Evolutionary conservation across 2,329 filamentous ascomycete species (phyloP).

Genomic region (Bipolaris oryzae): DNA sequence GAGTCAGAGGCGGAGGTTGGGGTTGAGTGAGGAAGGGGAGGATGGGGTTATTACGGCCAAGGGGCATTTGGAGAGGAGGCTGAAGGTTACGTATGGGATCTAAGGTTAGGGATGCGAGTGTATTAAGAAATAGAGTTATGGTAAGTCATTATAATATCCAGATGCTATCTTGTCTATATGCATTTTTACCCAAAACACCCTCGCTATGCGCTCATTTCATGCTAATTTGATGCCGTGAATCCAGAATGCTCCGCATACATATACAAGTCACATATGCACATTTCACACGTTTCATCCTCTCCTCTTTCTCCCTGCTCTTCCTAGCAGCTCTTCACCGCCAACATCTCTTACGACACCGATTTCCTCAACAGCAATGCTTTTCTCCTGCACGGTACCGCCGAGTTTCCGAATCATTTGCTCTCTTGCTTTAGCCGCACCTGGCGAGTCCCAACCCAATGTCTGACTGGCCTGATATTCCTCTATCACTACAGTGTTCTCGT

Average conservation of each 20-base stretch:
- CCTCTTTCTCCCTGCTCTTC: slow-evolving; percentile 35
- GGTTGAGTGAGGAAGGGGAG: slow-evolving; percentile 46
- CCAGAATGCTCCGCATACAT: slow-evolving; percentile 1
- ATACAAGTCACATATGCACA: background rate
- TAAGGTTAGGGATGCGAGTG: background rate
- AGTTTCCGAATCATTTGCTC: slow-evolving; percentile 46
- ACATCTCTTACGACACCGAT: slow-evolving; percentile 47
- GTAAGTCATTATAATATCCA: background rate
- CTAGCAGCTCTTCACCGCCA: slow-evolving; percentile 26
- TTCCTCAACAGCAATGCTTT: slow-evolving; percentile 32
- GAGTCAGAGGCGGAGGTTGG: slow-evolving; percentile 51
- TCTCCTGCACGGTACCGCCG: slow-evolving; percentile 43
- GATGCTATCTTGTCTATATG: background rate
- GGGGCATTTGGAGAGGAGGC: slow-evolving; percentile 63
- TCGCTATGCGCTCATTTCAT: slow-evolving; percentile 22
- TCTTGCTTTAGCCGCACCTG: slow-evolving; percentile 41
- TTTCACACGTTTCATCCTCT: slow-evolving; percentile 21
- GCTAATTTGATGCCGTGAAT: slow-evolving; percentile 6
- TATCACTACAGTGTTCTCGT: slow-evolving; percentile 25
- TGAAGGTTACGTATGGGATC: slow-evolving; percentile 64
- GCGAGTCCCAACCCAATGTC: slow-evolving; percentile 48
- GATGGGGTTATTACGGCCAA: slow-evolving; percentile 60
- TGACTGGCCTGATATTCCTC: slow-evolving; percentile 46
- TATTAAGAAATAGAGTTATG: background rate
- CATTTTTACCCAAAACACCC: slow-evolving; percentile 13